Base-by-base conservation (phyloP, 108 stramenopile genomes). In the Cyclotella distinguenda region DNA sequence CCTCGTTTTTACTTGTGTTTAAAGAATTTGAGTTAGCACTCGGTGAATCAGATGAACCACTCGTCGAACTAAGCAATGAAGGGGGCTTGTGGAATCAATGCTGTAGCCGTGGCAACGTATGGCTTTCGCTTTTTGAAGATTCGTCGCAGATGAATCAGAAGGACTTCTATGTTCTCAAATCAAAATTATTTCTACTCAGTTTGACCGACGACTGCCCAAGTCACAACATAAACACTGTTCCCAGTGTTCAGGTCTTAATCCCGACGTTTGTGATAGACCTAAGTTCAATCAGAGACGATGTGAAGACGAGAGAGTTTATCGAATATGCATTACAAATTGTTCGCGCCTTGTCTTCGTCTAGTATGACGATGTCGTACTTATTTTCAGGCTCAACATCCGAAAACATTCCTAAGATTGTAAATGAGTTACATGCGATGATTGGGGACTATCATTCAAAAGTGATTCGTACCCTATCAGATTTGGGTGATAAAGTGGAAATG, bases 331-430 rank as follows among this genome's bases (percentile, higher is more conserved):
- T 60, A 36, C 45, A 15, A 15, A 12, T 68, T 11, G 81, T 74
- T n/a, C 52, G 51, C 26, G 48, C 68, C 13, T 77, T 81, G 69
- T 82, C 82, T 25, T 66, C 72, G 0, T 36, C 75, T 31, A 69
- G 74, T 39, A 56, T 64, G 36, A 80, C 74, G 12, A 30, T 66
- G 10, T 65, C 64, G 18, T 55, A 57, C 31, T 58, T 81, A 34
- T 60, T 75, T 15, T 70, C 73, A 4, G 38, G 68, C 26, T 28
- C 13, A 13, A 73, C 79, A n/a, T 48, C 65, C n/a, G 43, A 69
- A 71, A 59, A 68, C 76, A 42, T 34, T 70, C n/a, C 32, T 78
- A 27, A 45, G 68, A 36, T 47, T 46, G 33, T 39, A 58, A n/a
- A 34, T 57, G 30, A 43, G 67, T 11, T 59, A 46, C 31, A 83